Evolutionary conservation across 139 green algal species (phyloP).

Genomic region (Volvox africanus): DNA sequence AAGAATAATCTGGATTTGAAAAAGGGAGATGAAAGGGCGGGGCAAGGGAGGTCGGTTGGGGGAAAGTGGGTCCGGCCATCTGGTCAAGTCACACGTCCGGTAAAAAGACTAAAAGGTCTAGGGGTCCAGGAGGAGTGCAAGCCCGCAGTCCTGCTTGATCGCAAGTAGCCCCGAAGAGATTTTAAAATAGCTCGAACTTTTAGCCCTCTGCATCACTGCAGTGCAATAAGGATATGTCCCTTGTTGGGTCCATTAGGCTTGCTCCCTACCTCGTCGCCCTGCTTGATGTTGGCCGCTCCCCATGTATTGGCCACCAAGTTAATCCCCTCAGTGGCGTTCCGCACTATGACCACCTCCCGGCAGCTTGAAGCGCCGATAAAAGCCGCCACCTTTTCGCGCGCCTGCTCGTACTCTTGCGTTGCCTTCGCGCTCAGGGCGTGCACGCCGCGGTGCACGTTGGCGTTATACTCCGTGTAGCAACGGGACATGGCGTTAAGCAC

Average conservation of each 20-base stretch:
- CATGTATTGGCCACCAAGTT: slow-evolving; percentile 98
- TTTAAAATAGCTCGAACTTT: no score
- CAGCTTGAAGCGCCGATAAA: slow-evolving; percentile 87
- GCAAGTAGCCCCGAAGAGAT: no score
- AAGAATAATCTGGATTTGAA: slow-evolving; percentile 81
- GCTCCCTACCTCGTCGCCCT: slow-evolving; percentile 92
- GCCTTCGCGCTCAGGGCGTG: slow-evolving; percentile 84
- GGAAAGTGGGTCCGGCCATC: no score
- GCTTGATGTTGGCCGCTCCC: slow-evolving; percentile 84
- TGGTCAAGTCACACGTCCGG: no score
- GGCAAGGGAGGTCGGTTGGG: no score
- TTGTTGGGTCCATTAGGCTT: no score
- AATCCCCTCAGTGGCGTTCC: slow-evolving; percentile 96
- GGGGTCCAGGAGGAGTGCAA: no score
- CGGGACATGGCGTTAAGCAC: slow-evolving; percentile 81
- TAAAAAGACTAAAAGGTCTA: no score
- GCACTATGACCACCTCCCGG: slow-evolving; percentile 95
- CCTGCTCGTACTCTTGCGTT: slow-evolving; percentile 93
- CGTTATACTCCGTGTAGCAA: slow-evolving; percentile 94
- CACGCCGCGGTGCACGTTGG: slow-evolving; percentile 97
- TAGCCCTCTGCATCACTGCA: no score
- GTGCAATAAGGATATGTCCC: no score
- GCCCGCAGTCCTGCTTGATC: no score
- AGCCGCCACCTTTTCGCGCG: slow-evolving; percentile 88
- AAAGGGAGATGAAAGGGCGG: no score